These are phyloP conservation scores for Adenanthera pavonina DNA, from an alignment of 306 rosid genomes.

Conservation along the genomic window DNA sequence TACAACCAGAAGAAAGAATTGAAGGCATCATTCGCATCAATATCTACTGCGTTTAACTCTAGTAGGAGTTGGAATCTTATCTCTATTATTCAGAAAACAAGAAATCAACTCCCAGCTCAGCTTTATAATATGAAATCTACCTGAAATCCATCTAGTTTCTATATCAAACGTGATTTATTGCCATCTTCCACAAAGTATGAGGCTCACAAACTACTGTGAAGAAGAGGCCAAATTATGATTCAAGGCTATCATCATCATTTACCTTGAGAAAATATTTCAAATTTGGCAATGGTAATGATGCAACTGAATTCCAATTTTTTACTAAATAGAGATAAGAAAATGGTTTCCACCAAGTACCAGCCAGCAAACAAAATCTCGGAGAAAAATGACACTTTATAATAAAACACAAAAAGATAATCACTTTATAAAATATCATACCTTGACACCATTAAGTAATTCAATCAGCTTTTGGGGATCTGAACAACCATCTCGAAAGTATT, in stretches of 20 bases:
- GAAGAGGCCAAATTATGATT: slow-evolving; percentile 23
- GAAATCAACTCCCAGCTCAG: not conserved
- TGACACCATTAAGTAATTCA: slow-evolving; percentile 73
- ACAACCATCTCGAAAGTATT: slow-evolving; percentile 82
- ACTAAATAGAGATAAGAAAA: slow-evolving; percentile 10
- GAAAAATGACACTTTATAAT: slow-evolving; percentile 7
- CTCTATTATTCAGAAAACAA: slow-evolving; percentile 4
- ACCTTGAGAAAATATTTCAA: slow-evolving; percentile 16
- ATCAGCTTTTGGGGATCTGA: slow-evolving; percentile 87
- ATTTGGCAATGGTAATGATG: not conserved
- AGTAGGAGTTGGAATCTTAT: slow-evolving; percentile 21
- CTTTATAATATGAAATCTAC: slow-evolving; percentile 26
- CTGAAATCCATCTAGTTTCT: slow-evolving; percentile 14
- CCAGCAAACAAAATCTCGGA: slow-evolving; percentile 20
- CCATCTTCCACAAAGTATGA: slow-evolving; percentile 24
- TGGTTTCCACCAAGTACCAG: slow-evolving; percentile 20
- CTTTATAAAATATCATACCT: slow-evolving; percentile 60
- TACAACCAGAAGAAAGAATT: slow-evolving; percentile 30
- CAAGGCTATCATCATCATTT: slow-evolving; percentile 33
- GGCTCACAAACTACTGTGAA: slow-evolving; percentile 13
- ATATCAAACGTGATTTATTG: not conserved
- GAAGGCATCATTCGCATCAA: slow-evolving; percentile 1
- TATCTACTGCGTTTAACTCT: slow-evolving; percentile 22
- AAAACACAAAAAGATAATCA: not conserved
- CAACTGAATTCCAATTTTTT: slow-evolving; percentile 34